These are phyloP conservation scores for Lecanicillium sp. DNA, from an alignment of 2,329 filamentous ascomycete species.

Conservation along the genomic window DNA sequence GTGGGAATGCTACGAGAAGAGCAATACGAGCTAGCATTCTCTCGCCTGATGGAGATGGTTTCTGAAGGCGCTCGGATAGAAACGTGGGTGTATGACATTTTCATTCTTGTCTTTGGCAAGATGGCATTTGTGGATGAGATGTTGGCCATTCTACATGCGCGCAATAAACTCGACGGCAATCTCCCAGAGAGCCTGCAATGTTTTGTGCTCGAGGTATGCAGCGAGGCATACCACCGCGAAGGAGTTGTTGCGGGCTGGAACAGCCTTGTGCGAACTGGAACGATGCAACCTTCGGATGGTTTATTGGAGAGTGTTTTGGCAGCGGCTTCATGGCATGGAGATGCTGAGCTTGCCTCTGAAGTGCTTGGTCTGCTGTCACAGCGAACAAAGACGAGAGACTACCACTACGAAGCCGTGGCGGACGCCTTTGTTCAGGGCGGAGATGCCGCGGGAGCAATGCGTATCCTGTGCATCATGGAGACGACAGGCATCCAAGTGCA, in stretches of 20 bases:
- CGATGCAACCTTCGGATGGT: slow-evolving; percentile 44
- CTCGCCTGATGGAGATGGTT: slow-evolving; percentile 60
- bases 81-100: slow-evolving; percentile 71
- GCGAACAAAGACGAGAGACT: slow-evolving; percentile 43
- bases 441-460: slow-evolving; percentile 60
- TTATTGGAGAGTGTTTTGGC: slow-evolving; percentile 62
- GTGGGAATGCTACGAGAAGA: slow-evolving; percentile 72
- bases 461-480: slow-evolving; percentile 66
- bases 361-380: slow-evolving; percentile 47
- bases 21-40: slow-evolving; percentile 73
- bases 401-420: slow-evolving; percentile 76
- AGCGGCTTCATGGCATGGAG: slow-evolving; percentile 60
- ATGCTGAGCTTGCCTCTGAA: slow-evolving; percentile 61
- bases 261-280: slow-evolving; percentile 42
- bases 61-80: slow-evolving; percentile 47
- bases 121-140: slow-evolving; percentile 71
- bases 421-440: slow-evolving; percentile 56
- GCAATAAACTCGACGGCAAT: slow-evolving; percentile 29
- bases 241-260: slow-evolving; percentile 68
- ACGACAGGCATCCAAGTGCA: slow-evolving; percentile 21
- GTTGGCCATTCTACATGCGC: slow-evolving; percentile 56
- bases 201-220: slow-evolving; percentile 69
- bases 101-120: slow-evolving; percentile 66
- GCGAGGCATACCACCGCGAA: slow-evolving; percentile 52
- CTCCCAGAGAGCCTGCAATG: slow-evolving; percentile 51